Evolutionary conservation across 768 basidiomycete genomes (phyloP).

Genomic region (Pleurotus tuber-regium): DNA sequence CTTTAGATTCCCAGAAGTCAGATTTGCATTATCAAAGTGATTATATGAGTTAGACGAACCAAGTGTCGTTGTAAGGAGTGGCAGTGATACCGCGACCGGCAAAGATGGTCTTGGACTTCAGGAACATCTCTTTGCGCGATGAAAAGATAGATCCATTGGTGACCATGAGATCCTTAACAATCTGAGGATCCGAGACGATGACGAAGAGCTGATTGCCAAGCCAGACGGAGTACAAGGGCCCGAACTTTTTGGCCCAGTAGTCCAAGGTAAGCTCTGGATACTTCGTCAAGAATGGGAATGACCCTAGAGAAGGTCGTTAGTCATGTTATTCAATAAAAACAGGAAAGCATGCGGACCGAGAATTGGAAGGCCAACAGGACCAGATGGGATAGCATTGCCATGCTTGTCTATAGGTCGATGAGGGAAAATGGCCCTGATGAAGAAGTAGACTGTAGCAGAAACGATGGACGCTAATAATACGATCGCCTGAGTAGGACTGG

Average conservation of each 20-base stretch:
- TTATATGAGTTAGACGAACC: slow-evolving; percentile 22
- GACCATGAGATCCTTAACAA: slow-evolving; percentile 43
- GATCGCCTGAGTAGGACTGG: slow-evolving; percentile 9
- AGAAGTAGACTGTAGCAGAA: slow-evolving; percentile 21
- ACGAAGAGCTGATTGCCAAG: slow-evolving; percentile 48
- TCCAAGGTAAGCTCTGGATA: slow-evolving; percentile 43
- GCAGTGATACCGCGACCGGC: slow-evolving; percentile 42
- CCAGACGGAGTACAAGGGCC: slow-evolving; percentile 42
- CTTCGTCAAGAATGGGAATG: slow-evolving; percentile 36
- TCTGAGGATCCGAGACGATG: slow-evolving; percentile 39
- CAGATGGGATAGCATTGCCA: slow-evolving; percentile 20
- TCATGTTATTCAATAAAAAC: not conserved
- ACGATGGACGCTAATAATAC: slow-evolving; percentile 20
- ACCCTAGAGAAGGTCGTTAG: slow-evolving; percentile 18
- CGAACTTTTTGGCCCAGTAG: slow-evolving; percentile 41
- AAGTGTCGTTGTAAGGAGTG: slow-evolving; percentile 40
- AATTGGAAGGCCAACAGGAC: slow-evolving; percentile 21
- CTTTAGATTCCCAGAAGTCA: slow-evolving; percentile 14
- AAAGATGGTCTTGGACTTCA: slow-evolving; percentile 44
- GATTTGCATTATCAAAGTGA: not conserved
- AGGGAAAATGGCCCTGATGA: slow-evolving; percentile 9
- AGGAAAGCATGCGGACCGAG: slow-evolving; percentile 15
- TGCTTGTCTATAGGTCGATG: slow-evolving; percentile 11
- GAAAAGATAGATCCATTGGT: slow-evolving; percentile 45
- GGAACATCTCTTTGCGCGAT: slow-evolving; percentile 42